Evolutionary conservation across 169 alveolate species (phyloP).

Genomic region (Hammondia hammondi): DNA sequence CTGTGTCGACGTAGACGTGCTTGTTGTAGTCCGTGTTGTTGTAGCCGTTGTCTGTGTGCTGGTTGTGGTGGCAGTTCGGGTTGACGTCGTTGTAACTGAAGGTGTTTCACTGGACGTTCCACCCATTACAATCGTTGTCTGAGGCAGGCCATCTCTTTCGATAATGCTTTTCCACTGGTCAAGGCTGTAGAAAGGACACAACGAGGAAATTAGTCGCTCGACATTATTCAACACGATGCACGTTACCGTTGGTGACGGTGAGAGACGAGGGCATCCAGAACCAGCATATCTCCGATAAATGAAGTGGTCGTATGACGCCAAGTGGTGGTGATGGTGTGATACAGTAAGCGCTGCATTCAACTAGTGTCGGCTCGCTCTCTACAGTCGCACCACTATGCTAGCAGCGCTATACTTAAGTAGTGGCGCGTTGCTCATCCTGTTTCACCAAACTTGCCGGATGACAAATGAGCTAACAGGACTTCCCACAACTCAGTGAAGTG

Average conservation of each 20-base stretch:
- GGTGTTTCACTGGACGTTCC: neutral
- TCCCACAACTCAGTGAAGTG: neutral
- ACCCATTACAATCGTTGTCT: neutral
- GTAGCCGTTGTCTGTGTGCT: neutral
- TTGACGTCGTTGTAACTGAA: constrained; percentile 3
- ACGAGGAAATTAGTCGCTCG: neutral
- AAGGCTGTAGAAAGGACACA: neutral
- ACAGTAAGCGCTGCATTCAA: no score
- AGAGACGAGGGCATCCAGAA: no score
- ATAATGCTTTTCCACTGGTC: constrained; percentile 26
- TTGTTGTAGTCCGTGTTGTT: neutral
- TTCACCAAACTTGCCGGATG: neutral
- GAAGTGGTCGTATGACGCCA: no score
- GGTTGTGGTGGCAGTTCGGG: neutral
- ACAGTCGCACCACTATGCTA: no score
- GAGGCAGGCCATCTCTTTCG: constrained; percentile 10
- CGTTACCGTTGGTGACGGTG: no score
- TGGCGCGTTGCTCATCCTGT: no score
- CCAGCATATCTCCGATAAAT: no score
- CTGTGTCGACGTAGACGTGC: neutral
- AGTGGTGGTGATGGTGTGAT: no score
- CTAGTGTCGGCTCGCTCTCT: no score
- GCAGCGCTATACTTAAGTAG: no score
- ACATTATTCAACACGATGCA: no score
- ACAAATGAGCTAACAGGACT: neutral